Evolutionary conservation across 192 early-diverging fungal genomes (phyloP).

Genomic region (Phycomyces blakesleeanus): DNA sequence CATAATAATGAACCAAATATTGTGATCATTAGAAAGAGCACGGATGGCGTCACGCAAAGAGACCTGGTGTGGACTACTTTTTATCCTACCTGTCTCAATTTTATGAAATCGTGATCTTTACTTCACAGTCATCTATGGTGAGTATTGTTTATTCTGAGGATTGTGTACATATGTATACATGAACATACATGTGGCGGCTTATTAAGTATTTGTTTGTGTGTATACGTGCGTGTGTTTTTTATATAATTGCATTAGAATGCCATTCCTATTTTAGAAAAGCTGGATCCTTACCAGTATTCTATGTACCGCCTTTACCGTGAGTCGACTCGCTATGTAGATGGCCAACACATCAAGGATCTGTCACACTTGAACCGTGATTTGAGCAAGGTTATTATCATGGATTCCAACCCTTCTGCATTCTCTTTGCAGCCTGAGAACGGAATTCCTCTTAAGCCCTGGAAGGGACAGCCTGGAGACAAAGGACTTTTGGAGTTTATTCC

Average conservation of each 20-base stretch:
- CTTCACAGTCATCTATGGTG: conserved; percentile 82
- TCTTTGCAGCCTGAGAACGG: conserved; percentile 91
- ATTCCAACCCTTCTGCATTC: conserved; percentile 82
- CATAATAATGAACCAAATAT: too few relatives aligned
- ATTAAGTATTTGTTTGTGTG: too few relatives aligned
- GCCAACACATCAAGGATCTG: conserved; percentile 85
- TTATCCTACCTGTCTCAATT: conserved; percentile 84
- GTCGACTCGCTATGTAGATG: conserved; percentile 81
- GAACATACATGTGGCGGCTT: too few relatives aligned
- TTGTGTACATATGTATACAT: background rate
- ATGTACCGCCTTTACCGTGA: conserved; percentile 91
- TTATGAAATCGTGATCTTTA: conserved; percentile 96
- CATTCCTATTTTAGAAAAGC: conserved; percentile 75
- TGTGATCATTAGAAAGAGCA: conserved; percentile 70
- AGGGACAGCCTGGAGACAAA: conserved; percentile 74
- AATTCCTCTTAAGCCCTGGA: conserved; percentile 80
- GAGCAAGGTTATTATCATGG: conserved; percentile 89
- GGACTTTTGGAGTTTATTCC: conserved; percentile 82
- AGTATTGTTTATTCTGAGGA: conserved; percentile 13
- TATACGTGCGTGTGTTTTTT: background rate
- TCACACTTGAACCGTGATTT: conserved; percentile 92
- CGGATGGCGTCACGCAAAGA: conserved; percentile 95
- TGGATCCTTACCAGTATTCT: conserved; percentile 87
- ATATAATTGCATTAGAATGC: conserved; percentile 79
- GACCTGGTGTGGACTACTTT: conserved; percentile 96